Percentiles rank a stretch among this genome's conserved stretches.
Conservation (phyloP, 2,329 filamentous ascomycete genomes). For the Pseudogymnoascus verrucosus region DNA sequence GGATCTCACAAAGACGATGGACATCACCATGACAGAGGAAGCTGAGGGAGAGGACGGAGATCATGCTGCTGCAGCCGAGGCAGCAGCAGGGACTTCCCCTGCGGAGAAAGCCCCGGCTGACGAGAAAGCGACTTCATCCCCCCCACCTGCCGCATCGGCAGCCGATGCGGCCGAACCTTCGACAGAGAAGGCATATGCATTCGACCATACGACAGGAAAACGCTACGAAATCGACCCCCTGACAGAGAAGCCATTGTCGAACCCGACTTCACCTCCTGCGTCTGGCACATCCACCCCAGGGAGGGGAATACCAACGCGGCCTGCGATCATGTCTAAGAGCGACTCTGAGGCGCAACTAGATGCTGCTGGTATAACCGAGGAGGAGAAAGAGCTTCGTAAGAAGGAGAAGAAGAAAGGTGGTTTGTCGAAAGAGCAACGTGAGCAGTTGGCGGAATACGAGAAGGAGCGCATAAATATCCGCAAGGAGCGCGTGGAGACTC, state of each 20-base stretch:
- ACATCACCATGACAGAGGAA: constrained; percentile 80
- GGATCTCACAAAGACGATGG: constrained; percentile 95
- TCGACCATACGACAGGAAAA: not conserved
- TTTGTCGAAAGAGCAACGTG: constrained; percentile 83
- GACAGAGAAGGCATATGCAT: constrained; percentile 9
- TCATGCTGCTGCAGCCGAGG: constrained; percentile 39
- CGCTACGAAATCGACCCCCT: constrained; percentile 11
- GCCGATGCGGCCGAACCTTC: constrained; percentile 10
- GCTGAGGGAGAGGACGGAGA: constrained; percentile 53
- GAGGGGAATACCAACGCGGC: constrained; percentile 60
- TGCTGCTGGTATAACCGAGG: constrained; percentile 57
- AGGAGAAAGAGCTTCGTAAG: constrained; percentile 67
- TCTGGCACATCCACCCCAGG: constrained; percentile 37
- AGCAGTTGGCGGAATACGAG: constrained; percentile 84
- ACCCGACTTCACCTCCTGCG: constrained; percentile 24
- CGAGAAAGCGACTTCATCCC: constrained; percentile 34
- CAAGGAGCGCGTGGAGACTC: constrained; percentile 79
- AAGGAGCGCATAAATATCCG: constrained; percentile 74
- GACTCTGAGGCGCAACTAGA: constrained; percentile 66
- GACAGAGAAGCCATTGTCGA: constrained; percentile 22
- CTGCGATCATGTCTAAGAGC: constrained; percentile 80
- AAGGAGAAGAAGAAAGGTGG: constrained; percentile 87
- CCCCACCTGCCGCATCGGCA: constrained; percentile 23
- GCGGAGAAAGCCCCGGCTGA: constrained; percentile 25
- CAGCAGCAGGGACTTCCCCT: constrained; percentile 22